Evolutionary conservation across 176 grass and related monocot genomes (phyloP).

Genomic region (Cenchrus purpureus): DNA sequence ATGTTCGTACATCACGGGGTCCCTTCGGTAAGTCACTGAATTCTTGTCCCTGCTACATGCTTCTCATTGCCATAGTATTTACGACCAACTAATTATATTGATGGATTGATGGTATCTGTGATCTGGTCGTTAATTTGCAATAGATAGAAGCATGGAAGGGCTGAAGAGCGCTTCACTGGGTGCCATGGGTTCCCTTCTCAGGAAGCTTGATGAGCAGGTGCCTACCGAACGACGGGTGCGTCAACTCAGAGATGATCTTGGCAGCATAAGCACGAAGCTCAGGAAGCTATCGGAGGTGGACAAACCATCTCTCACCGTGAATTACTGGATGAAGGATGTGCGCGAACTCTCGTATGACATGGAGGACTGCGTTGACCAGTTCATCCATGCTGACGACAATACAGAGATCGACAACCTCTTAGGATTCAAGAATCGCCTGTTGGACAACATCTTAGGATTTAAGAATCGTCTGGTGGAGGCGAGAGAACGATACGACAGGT

Average conservation of each 20-base stretch:
- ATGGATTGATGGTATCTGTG: neutral
- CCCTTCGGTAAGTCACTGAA: no score
- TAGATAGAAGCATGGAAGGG: neutral
- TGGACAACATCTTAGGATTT: neutral
- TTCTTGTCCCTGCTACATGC: no score
- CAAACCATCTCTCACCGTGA: neutral
- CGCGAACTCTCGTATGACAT: slow-evolving; percentile 11
- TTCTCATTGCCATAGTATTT: no score
- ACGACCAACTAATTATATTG: neutral
- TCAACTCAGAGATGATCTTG: neutral
- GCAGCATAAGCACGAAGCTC: neutral
- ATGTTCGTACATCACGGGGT: no score
- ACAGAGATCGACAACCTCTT: neutral
- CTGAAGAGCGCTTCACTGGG: neutral
- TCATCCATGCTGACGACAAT: neutral
- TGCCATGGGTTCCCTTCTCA: slow-evolving; percentile 5
- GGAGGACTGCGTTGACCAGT: neutral
- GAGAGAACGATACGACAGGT: neutral
- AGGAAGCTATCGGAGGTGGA: neutral
- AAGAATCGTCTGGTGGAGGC: neutral
- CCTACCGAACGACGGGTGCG: neutral
- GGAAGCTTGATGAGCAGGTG: neutral
- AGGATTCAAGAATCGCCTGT: no score
- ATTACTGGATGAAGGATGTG: neutral
- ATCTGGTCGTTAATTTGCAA: neutral